Conservation (phyloP, 1,284 basidiomycete species). For the Phellopilus nigrolimitatus region DNA sequence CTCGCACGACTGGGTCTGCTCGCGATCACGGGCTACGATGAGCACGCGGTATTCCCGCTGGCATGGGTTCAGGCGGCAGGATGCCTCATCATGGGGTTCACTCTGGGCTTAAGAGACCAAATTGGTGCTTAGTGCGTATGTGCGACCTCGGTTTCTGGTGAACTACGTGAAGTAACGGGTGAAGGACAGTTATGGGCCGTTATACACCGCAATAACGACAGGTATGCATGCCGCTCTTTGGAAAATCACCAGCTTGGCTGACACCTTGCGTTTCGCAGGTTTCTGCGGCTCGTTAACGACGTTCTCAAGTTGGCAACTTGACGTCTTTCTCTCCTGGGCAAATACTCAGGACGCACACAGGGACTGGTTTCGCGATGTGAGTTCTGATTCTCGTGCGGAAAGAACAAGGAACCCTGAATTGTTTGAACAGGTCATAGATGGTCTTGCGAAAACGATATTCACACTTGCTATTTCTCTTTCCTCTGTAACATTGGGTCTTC, state of each 20-base stretch:
- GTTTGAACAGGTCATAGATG: slow-evolving; percentile 70
- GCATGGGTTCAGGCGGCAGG: slow-evolving; percentile 88
- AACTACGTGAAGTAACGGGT: slow-evolving; percentile 15
- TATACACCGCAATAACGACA: slow-evolving; percentile 87
- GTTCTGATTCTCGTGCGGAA: slow-evolving; percentile 29
- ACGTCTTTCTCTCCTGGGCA: slow-evolving; percentile 83
- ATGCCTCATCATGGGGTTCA: slow-evolving; percentile 89
- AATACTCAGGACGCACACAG: slow-evolving; percentile 59
- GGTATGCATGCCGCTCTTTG: slow-evolving; percentile 38
- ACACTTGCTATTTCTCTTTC: slow-evolving; percentile 71
- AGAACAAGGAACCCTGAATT: background rate
- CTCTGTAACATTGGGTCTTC: slow-evolving; percentile 56
- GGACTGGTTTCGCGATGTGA: slow-evolving; percentile 73
- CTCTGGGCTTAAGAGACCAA: slow-evolving; percentile 62
- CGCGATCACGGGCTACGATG: slow-evolving; percentile 69
- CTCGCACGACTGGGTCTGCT: slow-evolving; percentile 73
- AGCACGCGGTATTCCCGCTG: slow-evolving; percentile 75
- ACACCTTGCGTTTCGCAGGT: slow-evolving; percentile 42
- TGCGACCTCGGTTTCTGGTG: background rate
- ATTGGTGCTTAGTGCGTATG: slow-evolving; percentile 66
- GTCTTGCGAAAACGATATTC: slow-evolving; percentile 75
- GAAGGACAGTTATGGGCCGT: slow-evolving; percentile 80
- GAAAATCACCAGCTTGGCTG: background rate
- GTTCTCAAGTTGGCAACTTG: slow-evolving; percentile 93
- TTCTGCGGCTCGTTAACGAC: slow-evolving; percentile 97